These are phyloP conservation scores for Plasmodium inui DNA, from an alignment of 169 alveolate species.

Conservation along the genomic window DNA sequence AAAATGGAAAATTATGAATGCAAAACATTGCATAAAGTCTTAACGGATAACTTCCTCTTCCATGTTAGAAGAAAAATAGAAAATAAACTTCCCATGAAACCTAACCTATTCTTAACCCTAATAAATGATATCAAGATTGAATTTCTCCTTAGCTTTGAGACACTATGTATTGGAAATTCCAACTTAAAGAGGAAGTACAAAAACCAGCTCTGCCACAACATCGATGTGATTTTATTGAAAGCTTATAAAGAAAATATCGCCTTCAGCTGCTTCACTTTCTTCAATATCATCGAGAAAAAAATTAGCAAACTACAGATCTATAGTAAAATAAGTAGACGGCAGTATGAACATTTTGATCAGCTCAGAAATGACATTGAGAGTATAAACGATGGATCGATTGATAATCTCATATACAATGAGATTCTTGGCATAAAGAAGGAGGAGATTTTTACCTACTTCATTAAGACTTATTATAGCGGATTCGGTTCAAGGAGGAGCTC, in stretches of 20 bases:
- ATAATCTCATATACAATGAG: constrained; percentile 63
- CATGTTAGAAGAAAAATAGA: constrained; percentile 53
- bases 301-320: constrained; percentile 20
- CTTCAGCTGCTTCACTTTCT: constrained; percentile 45
- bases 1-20: constrained; percentile 38
- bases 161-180: constrained; percentile 27
- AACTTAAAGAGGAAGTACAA: constrained; percentile 22
- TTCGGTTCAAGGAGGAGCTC: not conserved
- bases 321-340: constrained; percentile 3
- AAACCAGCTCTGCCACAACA: constrained; percentile 11
- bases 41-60: constrained; percentile 36
- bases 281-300: constrained; percentile 30
- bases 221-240: constrained; percentile 48
- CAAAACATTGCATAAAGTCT: constrained; percentile 25
- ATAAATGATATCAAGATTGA: constrained; percentile 44
- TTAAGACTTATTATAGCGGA: constrained; percentile 5
- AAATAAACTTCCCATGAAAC: constrained; percentile 65
- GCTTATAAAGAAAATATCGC: constrained; percentile 68
- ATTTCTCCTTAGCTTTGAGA: constrained; percentile 26
- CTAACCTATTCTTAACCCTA: constrained; percentile 41
- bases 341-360: constrained; percentile 23
- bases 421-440: constrained; percentile 52
- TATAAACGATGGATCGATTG: constrained; percentile 12
- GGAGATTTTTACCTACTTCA: constrained; percentile 36
- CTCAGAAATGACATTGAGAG: not conserved